Evolutionary conservation across 2,329 filamentous ascomycete species (phyloP).

Genomic region (Trichophaea hybrida): DNA sequence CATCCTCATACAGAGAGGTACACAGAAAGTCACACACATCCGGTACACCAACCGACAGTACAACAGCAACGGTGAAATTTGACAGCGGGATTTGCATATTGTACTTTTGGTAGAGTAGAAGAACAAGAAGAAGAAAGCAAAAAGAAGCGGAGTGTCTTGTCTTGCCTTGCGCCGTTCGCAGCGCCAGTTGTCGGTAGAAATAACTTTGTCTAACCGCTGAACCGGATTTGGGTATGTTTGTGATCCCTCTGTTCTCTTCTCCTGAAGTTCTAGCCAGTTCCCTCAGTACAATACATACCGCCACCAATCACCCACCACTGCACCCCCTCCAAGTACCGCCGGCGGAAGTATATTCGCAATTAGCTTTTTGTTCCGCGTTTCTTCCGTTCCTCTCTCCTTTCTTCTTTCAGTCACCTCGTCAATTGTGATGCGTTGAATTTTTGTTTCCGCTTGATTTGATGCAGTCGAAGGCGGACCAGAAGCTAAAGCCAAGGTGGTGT

Average conservation of each 20-base stretch:
- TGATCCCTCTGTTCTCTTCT: background rate
- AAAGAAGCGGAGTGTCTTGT: background rate
- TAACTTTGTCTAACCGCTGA: background rate
- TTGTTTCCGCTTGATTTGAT: background rate
- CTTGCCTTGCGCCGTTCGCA: background rate
- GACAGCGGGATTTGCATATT: background rate
- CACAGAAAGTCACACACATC: too few species aligned
- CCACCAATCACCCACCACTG: background rate
- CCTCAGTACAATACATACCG: background rate
- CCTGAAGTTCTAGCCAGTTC: background rate
- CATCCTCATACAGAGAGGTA: too few species aligned
- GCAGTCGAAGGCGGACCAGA: background rate
- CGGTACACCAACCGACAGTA: background rate
- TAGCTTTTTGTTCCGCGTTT: background rate
- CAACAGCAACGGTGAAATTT: background rate
- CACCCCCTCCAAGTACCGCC: background rate
- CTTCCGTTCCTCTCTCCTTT: background rate
- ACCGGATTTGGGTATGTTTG: background rate
- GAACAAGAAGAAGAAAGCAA: background rate
- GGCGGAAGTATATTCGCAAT: background rate
- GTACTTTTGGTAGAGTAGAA: background rate
- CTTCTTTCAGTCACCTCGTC: background rate
- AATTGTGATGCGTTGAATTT: background rate
- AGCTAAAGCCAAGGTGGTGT: background rate
- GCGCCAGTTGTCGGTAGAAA: background rate